phyloP scores from a whole-genome alignment of 805 yeast genomes.

The Suhomyces tanzawaensis region DNA sequence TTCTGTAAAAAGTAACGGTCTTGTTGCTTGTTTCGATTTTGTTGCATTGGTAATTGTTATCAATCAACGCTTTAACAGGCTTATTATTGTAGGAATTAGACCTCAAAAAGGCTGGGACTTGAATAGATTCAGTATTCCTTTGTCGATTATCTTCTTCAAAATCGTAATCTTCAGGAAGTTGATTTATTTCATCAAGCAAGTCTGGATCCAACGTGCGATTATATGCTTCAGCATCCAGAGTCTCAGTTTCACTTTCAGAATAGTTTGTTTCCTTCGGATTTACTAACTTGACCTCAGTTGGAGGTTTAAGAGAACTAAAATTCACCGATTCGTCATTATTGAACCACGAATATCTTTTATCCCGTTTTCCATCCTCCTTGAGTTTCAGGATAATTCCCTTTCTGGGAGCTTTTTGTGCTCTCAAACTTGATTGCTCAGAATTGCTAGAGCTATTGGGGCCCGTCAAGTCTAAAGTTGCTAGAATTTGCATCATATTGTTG shows the following conservation, averaged over 20 bases:
- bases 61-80: slow-evolving; percentile 29
- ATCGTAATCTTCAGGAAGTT: slow-evolving; percentile 46
- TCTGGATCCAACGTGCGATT: slow-evolving; percentile 28
- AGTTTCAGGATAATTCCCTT: not conserved
- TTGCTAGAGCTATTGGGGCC: not conserved
- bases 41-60: slow-evolving; percentile 23
- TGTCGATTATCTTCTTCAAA: slow-evolving; percentile 27
- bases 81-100: slow-evolving; percentile 41
- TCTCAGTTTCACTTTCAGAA: slow-evolving; percentile 4
- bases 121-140: not conserved
- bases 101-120: slow-evolving; percentile 18
- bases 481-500: slow-evolving; percentile 23
- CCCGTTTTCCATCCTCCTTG: no score
- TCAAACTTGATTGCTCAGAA: not conserved
- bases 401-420: not conserved
- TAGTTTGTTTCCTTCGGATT: not conserved
- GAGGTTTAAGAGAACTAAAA: slow-evolving; percentile 4
- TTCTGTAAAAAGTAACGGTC: slow-evolving; percentile 42
- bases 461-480: slow-evolving; percentile 14
- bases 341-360: slow-evolving; percentile 30
- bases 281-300: not conserved
- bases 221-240: slow-evolving; percentile 7
- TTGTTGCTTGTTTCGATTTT: slow-evolving; percentile 37
- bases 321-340: slow-evolving; percentile 24
- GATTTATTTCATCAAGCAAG: slow-evolving; percentile 50